Conservation (phyloP, 2,329 filamentous ascomycete species). For the Xylariaceae sp. region DNA sequence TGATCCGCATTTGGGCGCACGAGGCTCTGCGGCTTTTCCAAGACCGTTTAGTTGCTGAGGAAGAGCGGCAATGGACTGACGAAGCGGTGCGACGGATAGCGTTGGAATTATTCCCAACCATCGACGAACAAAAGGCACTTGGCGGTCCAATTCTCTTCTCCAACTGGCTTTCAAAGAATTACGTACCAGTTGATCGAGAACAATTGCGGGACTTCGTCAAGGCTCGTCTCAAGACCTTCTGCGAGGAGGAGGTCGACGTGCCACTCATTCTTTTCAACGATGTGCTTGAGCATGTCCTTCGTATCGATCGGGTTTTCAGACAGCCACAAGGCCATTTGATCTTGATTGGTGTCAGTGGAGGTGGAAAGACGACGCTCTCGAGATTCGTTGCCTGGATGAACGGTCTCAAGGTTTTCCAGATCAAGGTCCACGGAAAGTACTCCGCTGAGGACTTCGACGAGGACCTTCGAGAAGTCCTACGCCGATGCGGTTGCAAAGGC, state of each 20-base stretch:
- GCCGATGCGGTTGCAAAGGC: conserved; percentile 93
- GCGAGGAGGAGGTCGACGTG: conserved; percentile 98
- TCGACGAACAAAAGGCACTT: conserved; percentile 86
- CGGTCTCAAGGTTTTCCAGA: conserved; percentile 97
- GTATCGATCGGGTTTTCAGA: conserved; percentile 97
- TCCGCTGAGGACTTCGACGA: conserved; percentile 99
- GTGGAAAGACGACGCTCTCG: conserved; percentile 96
- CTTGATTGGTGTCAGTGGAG: conserved; percentile 96
- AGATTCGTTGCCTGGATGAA: conserved; percentile 99
- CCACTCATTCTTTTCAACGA: conserved; percentile 99
- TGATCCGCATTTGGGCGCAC: conserved; percentile 97
- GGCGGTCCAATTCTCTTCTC: conserved; percentile 96
- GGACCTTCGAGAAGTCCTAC: conserved; percentile 89
- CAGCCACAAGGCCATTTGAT: conserved; percentile 98
- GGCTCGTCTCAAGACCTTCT: conserved; percentile 95
- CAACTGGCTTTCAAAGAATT: conserved; percentile 99
- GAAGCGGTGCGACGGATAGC: conserved; percentile 86
- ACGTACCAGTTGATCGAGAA: conserved; percentile 93
- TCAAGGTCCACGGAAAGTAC: conserved; percentile 99
- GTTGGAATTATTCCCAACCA: conserved; percentile 89
- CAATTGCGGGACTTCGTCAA: conserved; percentile 96
- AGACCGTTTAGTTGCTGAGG: conserved; percentile 91
- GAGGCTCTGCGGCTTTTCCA: conserved; percentile 96
- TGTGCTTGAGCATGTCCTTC: conserved; percentile 94
- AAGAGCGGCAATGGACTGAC: conserved; percentile 94